Percentiles rank a stretch among this genome's conserved stretches.
Conservation (phyloP, 306 rosid species). For the Prunus campanulata region DNA sequence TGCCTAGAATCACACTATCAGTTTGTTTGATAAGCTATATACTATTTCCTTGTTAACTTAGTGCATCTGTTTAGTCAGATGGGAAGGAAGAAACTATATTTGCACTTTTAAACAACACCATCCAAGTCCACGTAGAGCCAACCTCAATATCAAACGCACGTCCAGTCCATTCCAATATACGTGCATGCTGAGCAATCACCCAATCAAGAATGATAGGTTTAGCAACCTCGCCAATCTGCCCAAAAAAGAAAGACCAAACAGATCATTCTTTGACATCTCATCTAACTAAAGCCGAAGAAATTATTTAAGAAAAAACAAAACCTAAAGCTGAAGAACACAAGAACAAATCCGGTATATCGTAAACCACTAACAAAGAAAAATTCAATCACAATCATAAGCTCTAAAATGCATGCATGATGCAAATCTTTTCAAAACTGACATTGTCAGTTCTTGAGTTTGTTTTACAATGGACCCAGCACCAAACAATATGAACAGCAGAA, state of each 20-base stretch:
- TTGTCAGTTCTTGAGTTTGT: background rate
- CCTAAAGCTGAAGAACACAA: background rate
- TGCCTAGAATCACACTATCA: slow-evolving; percentile 6
- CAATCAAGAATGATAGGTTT: slow-evolving; percentile 59
- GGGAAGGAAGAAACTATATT: background rate
- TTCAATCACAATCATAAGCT: background rate
- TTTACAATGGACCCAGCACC: background rate
- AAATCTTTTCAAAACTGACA: background rate
- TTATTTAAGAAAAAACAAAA: background rate
- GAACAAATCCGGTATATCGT: background rate
- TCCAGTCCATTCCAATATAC: slow-evolving; percentile 55
- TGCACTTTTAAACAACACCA: slow-evolving; percentile 8
- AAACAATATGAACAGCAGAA: background rate
- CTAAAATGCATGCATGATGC: background rate
- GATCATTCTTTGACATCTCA: slow-evolving; percentile 4
- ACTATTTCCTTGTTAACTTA: background rate
- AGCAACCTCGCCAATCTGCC: slow-evolving; percentile 53
- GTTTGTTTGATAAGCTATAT: background rate
- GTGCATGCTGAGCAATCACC: slow-evolving; percentile 54
- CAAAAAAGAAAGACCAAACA: slow-evolving; percentile 11
- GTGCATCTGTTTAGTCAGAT: background rate
- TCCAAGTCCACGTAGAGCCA: slow-evolving; percentile 14
- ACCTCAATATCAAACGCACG: slow-evolving; percentile 59
- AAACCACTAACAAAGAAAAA: background rate
- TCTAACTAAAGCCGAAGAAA: background rate